phyloP scores from a whole-genome alignment of 257 asterid species.

The Gentiana dahurica region DNA sequence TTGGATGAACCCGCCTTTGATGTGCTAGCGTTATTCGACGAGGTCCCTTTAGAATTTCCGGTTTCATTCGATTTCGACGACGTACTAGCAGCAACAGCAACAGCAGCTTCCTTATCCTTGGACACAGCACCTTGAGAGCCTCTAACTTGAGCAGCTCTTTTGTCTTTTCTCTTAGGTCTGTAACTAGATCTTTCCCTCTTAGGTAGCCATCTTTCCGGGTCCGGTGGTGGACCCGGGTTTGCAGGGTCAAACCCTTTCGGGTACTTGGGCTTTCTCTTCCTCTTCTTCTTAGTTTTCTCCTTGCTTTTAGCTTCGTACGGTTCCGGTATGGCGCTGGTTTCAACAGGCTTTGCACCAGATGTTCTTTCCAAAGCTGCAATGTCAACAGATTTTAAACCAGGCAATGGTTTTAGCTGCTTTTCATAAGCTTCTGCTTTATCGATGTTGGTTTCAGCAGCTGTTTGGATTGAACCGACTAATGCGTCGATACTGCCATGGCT shows the following conservation, averaged over 20 bases:
- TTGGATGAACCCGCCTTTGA: slow-evolving; percentile 46
- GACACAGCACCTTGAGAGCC: slow-evolving; percentile 93
- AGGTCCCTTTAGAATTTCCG: slow-evolving; percentile 40
- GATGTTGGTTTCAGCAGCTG: slow-evolving; percentile 59
- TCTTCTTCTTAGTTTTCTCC: slow-evolving; percentile 78
- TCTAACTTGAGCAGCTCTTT: slow-evolving; percentile 81
- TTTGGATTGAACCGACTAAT: slow-evolving; percentile 64
- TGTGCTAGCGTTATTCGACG: slow-evolving; percentile 31
- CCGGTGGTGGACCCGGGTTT: slow-evolving; percentile 90
- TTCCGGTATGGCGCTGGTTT: slow-evolving; percentile 33
- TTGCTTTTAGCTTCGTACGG: slow-evolving; percentile 52
- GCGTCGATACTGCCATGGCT: slow-evolving; percentile 66
- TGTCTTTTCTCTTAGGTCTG: slow-evolving; percentile 85
- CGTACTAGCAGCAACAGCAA: slow-evolving; percentile 1
- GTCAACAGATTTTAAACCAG: slow-evolving; percentile 58
- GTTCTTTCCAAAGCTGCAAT: slow-evolving; percentile 73
- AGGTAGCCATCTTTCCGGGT: slow-evolving; percentile 96
- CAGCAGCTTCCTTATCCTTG: slow-evolving; percentile 35
- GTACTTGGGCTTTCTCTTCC: slow-evolving; percentile 92
- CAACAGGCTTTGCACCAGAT: slow-evolving; percentile 69
- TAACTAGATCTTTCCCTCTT: slow-evolving; percentile 90
- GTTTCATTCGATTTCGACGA: slow-evolving; percentile 40
- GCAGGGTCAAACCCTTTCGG: slow-evolving; percentile 94
- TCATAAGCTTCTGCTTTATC: slow-evolving; percentile 85
- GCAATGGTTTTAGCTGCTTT: slow-evolving; percentile 69